These are phyloP conservation scores for Astragalus membranaceus DNA, from an alignment of 306 rosid species.

Conservation along the genomic window DNA sequence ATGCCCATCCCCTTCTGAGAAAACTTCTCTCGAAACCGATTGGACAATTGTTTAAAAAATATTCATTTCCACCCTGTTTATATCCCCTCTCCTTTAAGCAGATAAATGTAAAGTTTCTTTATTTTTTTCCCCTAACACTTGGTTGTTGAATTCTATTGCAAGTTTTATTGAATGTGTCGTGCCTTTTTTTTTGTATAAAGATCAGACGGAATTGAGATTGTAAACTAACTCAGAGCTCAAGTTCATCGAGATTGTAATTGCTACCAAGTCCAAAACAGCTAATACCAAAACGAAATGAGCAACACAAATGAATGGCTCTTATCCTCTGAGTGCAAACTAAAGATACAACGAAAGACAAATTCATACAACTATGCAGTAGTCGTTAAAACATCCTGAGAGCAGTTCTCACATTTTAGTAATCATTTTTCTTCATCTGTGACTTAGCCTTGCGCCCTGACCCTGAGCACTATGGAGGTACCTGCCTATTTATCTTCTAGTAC, in stretches of 20 bases:
- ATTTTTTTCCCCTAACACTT: slow-evolving; percentile 16
- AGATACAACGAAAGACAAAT: not conserved
- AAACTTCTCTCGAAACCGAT: slow-evolving; percentile 29
- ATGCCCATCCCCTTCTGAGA: slow-evolving; percentile 29
- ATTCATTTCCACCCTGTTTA: slow-evolving; percentile 4
- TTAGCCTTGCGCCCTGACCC: not conserved
- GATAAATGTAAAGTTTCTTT: slow-evolving; percentile 52
- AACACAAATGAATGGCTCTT: not conserved
- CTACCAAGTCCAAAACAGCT: not conserved
- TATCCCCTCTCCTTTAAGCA: not conserved
- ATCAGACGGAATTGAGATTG: slow-evolving; percentile 2
- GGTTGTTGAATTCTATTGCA: slow-evolving; percentile 4
- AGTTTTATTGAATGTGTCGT: slow-evolving; percentile 5
- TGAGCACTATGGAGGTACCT: not conserved
- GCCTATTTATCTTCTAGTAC: slow-evolving; percentile 2
- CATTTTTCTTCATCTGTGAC: not conserved
- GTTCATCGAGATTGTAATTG: not conserved
- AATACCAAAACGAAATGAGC: not conserved
- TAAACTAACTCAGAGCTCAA: not conserved
- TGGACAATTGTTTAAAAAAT: slow-evolving; percentile 46
- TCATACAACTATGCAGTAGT: not conserved
- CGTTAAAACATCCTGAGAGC: not conserved
- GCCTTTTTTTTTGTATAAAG: not conserved
- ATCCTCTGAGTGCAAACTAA: not conserved
- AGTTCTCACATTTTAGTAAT: not conserved